Evolutionary conservation across 306 rosid genomes (phyloP), one percentile per base, ranked within the genome.

Genomic region (Vigna nakashimae): DNA sequence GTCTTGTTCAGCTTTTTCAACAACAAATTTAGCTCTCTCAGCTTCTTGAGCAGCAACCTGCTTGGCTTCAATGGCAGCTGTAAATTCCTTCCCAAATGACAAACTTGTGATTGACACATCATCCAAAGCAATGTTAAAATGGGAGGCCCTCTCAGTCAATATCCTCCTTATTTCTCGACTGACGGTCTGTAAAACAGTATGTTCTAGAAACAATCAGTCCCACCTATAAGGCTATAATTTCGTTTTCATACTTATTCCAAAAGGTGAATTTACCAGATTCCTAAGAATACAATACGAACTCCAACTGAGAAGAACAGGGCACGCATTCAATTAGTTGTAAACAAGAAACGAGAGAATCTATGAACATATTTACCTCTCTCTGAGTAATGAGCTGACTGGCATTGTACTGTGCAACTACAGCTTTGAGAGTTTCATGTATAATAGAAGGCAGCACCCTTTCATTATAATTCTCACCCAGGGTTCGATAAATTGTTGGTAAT

Each of bases 1-100:
- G 87, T 92, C 97, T 82, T 92, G 97, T 69, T 94, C 93, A 69
- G 98, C 96, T 74, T 92, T 89, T 74, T 94, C 97, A 62, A 92
- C 97, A 30, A 94, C 90, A 74, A 85, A 94, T 75, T 94, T 92
- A n/a, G 92, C 98, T 80, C 97, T 92, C 87, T 92, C 98, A 58
- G 97, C 97, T 36, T 92, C 97, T 83, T 94, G 97, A 40, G 97
- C 97, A 80, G 97, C 97, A 75, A 92, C 95, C 75, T 94, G 98
- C 85, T 94, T 94, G 81, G 98, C 96, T 86, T 94, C 97, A 73
- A 92, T 92, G 28, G 98, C 97, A 77, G 81, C 92, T 22, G 89
- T 90, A 42, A 92, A 94, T 78, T 94, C 98, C 81, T 46, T 86
- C 77, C 95, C 93, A 34, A 92, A 94, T 1, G 92, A 89, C 82